Evolutionary conservation across 2,329 filamentous ascomycete genomes (phyloP).

Genomic region (Monilinia laxa): DNA sequence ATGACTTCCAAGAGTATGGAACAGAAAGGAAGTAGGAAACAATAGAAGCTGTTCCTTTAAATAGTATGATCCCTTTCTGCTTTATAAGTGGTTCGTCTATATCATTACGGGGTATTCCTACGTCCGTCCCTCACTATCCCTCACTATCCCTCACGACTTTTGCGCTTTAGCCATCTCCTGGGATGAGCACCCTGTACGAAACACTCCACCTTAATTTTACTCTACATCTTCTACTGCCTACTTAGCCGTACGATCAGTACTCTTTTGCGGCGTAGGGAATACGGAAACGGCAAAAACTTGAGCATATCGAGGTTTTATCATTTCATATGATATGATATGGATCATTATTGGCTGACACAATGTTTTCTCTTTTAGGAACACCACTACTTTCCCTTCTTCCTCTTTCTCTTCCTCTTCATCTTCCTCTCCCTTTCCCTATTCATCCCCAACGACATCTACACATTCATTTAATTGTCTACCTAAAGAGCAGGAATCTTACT

Average conservation of each 20-base stretch:
- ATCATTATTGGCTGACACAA: conserved; percentile 11
- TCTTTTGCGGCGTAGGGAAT: not conserved
- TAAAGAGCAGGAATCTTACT: conserved; percentile 15
- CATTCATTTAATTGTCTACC: conserved; percentile 10
- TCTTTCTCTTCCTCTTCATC: not conserved
- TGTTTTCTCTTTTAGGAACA: conserved; percentile 14
- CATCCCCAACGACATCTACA: not conserved
- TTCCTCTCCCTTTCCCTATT: not conserved
- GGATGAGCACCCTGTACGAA: conserved; percentile 16
- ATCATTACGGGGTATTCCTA: not conserved
- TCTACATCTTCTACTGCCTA: conserved; percentile 13
- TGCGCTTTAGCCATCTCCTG: conserved; percentile 17
- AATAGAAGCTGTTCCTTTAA: conserved; percentile 11
- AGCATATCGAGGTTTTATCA: conserved; percentile 2
- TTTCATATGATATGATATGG: conserved; percentile 7
- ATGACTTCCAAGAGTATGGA: not conserved
- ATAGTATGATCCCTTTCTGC: conserved; percentile 11
- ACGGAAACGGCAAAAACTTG: conserved; percentile 10
- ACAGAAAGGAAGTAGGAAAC: not conserved
- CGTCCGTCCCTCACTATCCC: not conserved
- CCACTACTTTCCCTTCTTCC: not conserved
- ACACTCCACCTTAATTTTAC: conserved; percentile 21
- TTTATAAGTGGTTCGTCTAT: conserved; percentile 9
- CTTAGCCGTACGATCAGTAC: conserved; percentile 10
- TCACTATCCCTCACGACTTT: not conserved